Conservation (phyloP, 1,284 basidiomycete genomes). For the Fomitopsis schrenkii region DNA sequence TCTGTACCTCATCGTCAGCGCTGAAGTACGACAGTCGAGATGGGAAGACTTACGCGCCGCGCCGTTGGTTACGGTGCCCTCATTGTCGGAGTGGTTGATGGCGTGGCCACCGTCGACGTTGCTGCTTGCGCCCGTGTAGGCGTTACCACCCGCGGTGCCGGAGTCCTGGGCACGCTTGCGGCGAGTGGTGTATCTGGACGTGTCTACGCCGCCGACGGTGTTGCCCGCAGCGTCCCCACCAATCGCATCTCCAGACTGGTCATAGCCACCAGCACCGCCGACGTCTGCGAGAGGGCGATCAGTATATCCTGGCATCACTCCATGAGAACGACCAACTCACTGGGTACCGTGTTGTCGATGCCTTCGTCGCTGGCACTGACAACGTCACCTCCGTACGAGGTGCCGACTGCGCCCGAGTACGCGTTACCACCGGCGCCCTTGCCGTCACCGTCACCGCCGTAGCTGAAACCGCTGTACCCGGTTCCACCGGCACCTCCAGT, state of each 20-base stretch:
- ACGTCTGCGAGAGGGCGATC: constrained; percentile 10
- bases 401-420: constrained; percentile 21
- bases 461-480: constrained; percentile 14
- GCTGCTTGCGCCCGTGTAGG: constrained; percentile 22
- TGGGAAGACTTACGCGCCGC: constrained; percentile 10
- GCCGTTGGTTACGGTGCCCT: constrained; percentile 10
- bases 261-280: constrained; percentile 20
- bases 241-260: constrained; percentile 21
- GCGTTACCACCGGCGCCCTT: constrained; percentile 22
- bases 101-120: constrained; percentile 6
- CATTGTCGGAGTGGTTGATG: constrained; percentile 8
- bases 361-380: constrained; percentile 14
- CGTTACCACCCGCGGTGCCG: constrained; percentile 16
- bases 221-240: constrained; percentile 20
- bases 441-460: constrained; percentile 16
- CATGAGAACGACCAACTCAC: constrained; percentile 8
- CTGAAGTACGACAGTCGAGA: not conserved
- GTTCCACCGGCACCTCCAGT: constrained; percentile 13
- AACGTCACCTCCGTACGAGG: constrained; percentile 18
- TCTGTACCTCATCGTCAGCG: constrained; percentile 6
- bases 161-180: constrained; percentile 12
- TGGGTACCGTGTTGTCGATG: constrained; percentile 9
- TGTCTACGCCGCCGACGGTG: constrained; percentile 2
- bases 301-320: not conserved
- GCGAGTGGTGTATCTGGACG: constrained; percentile 9